Evolutionary conservation across 495 filamentous ascomycete species (phyloP), one percentile per base, ranked within the genome.

Genomic region (Venustampulla echinocandica): DNA sequence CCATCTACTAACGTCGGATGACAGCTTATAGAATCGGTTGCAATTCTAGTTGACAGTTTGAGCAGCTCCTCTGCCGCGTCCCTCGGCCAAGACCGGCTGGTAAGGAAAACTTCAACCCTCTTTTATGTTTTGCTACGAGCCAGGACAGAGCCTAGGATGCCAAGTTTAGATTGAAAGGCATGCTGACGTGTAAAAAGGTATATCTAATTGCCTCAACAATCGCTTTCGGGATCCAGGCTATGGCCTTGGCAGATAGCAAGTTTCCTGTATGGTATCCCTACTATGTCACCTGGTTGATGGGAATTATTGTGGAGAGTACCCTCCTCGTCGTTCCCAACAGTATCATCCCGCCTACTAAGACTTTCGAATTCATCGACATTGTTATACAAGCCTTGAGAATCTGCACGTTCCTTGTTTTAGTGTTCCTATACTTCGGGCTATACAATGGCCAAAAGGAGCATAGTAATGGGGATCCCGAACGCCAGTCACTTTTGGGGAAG

Each of bases 241-340:
- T 72, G 18, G 66, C 65, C 6, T 62, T 82, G 4, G 61, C 63
- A 18, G 71, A 74, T 34, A 61, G 63, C 13, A 42, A 61, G 36
- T 66, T 67, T 36, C 64, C 69, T 9, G 73, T 80, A 14, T 82
- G 79, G 79, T 77, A 82, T 47, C 75, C 77, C 0, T 80, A 74
- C 49, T 71, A 68, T 27, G 77, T 75, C 10, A 69, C 73, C 4
- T 77, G 79, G 66, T 52, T 71, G 18, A 47, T 81, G 18, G 70
- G 67, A 13, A 56, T 80, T 4, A 40, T 68, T 10, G 67, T 71
- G 4, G 79, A 83, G 58, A 55, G 66, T 0, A 56, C 61, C 27
- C 56, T 78, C 10, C 53, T 66, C 11, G 56, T 65, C 22, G 53
- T 57, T 14, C 44, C 57, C 19, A 43, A 36, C n/a, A 37, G 51